These are phyloP conservation scores for Colletotrichum sidae DNA, from an alignment of 2,329 filamentous ascomycete species.

Conservation along the genomic window DNA sequence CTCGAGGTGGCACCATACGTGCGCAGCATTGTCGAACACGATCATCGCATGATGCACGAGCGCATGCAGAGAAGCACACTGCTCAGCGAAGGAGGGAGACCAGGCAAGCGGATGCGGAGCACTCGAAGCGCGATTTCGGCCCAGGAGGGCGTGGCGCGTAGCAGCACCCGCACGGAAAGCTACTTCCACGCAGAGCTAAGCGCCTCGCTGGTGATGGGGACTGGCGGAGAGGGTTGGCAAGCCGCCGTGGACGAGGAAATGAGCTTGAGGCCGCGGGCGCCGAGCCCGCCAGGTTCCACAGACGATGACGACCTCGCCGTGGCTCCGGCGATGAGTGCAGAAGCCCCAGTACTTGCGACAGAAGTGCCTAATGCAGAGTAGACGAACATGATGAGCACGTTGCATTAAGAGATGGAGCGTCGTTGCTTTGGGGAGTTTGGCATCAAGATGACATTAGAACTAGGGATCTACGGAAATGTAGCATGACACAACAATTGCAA, in stretches of 20 bases:
- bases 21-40: conserved; percentile 84
- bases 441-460: conserved; percentile 8
- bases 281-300: neutral
- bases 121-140: conserved; percentile 82
- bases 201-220: conserved; percentile 72
- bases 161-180: conserved; percentile 73
- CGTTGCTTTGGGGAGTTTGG: conserved; percentile 1
- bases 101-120: conserved; percentile 68
- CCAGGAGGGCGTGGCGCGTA: conserved; percentile 78
- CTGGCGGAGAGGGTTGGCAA: conserved; percentile 62
- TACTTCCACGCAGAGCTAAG: conserved; percentile 77
- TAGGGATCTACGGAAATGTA: neutral
- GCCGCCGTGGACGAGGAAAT: conserved; percentile 38
- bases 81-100: conserved; percentile 66
- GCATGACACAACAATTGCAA: too few species aligned
- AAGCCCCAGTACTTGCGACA: neutral
- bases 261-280: conserved; percentile 11
- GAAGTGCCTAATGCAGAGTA: conserved; percentile 30
- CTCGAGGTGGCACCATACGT: conserved; percentile 90
- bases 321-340: conserved; percentile 12
- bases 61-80: conserved; percentile 69
- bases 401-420: conserved; percentile 5
- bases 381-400: conserved; percentile 19
- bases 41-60: conserved; percentile 76
- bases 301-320: neutral